Conservation (phyloP, 495 filamentous ascomycete species). For the Pyrenopolyporus hunteri region DNA sequence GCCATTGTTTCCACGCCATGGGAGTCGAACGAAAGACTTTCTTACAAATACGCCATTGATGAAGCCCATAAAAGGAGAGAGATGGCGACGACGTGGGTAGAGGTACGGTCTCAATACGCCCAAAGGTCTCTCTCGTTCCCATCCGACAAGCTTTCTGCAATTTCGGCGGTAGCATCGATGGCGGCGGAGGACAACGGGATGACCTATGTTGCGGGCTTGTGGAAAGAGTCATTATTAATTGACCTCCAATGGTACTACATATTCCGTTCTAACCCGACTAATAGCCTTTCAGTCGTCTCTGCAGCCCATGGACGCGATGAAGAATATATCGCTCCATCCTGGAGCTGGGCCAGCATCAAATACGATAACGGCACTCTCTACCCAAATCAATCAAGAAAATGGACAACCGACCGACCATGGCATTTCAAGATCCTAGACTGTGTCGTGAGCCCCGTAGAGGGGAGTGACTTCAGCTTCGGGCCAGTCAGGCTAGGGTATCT, state of each 20-base stretch:
- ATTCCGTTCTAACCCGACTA: conserved; percentile 1
- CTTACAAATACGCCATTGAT: background rate
- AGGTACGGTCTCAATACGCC: conserved; percentile 7
- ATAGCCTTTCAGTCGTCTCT: background rate
- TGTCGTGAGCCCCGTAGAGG: background rate
- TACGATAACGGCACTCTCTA: conserved; percentile 6
- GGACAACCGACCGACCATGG: conserved; percentile 2
- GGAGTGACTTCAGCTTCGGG: conserved; percentile 2
- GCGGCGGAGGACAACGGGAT: background rate
- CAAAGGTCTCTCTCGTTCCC: conserved; percentile 1
- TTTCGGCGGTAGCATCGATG: conserved; percentile 1
- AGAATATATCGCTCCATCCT: background rate
- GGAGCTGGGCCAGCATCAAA: conserved; percentile 8
- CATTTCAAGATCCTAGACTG: background rate
- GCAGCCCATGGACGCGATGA: background rate
- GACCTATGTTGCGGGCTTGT: conserved; percentile 4
- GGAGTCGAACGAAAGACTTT: background rate
- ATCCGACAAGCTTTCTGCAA: conserved; percentile 2
- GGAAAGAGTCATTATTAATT: background rate
- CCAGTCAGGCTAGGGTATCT: conserved; percentile 1
- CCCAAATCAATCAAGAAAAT: conserved; percentile 2
- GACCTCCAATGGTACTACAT: conserved; percentile 11
- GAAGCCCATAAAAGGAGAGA: conserved; percentile 5
- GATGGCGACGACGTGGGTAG: conserved; percentile 3
- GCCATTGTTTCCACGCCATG: background rate